A percentile compares a stretch with the other conserved stretches of the same genome.
Evolutionary conservation across 2,329 filamentous ascomycete genomes (phyloP).

Genomic region (Phaeosphaeriaceae sp.): DNA sequence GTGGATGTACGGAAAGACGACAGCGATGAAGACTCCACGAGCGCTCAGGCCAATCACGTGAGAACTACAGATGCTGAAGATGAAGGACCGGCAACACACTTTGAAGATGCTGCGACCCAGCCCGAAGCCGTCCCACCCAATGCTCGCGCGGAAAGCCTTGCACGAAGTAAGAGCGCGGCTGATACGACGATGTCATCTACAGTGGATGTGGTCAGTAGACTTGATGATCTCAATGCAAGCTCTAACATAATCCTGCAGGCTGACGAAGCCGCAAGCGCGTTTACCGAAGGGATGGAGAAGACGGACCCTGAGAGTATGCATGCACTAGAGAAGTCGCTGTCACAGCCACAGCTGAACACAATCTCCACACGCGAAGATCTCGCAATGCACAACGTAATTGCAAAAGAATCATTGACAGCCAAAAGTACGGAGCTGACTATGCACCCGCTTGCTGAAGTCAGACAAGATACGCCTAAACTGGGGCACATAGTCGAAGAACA

Average conservation of each 20-base stretch:
- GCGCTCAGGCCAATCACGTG: background rate
- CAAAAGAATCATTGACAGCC: no score
- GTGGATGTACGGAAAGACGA: constrained; percentile 26
- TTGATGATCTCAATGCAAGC: background rate
- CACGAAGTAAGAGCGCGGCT: constrained; percentile 9
- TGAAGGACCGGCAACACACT: background rate
- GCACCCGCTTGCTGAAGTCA: no score
- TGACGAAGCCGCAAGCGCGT: background rate
- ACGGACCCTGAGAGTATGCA: no score
- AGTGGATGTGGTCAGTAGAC: no score
- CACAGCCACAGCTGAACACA: no score
- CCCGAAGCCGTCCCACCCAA: background rate
- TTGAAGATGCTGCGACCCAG: background rate
- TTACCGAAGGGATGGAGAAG: background rate
- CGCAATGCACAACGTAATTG: no score
- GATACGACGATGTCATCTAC: constrained; percentile 1
- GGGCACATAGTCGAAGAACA: no score
- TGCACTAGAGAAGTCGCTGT: no score
- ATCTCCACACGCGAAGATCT: no score
- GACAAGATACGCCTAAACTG: no score
- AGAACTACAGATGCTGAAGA: background rate
- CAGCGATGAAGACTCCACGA: constrained; percentile 6
- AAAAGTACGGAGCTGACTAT: no score
- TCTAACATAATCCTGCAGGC: no score
- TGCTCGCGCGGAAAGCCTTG: constrained; percentile 12